Evolutionary conservation across 2,329 filamentous ascomycete genomes (phyloP).

Genomic region (Neurospora sp.): DNA sequence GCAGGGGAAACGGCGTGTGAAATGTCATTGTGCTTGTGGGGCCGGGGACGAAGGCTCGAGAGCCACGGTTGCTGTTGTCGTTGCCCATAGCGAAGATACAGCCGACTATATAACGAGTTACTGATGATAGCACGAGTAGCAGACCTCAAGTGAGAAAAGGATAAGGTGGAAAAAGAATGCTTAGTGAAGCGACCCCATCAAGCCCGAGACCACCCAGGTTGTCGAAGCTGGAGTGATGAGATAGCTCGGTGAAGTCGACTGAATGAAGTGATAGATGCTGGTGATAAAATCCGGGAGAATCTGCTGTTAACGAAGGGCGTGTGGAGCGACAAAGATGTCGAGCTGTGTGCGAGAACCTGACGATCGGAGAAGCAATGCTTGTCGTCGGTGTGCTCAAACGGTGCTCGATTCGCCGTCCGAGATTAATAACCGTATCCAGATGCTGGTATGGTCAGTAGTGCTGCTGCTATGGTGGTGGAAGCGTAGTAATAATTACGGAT

Average conservation of each 20-base stretch:
- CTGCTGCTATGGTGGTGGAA: conserved; percentile 1
- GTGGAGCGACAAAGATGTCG: background rate
- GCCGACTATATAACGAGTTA: background rate
- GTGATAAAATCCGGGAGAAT: background rate
- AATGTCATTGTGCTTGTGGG: conserved; percentile 7
- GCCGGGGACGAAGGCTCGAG: background rate
- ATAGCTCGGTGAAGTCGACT: background rate
- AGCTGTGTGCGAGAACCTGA: background rate
- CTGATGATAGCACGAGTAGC: background rate
- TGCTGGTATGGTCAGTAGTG: conserved; percentile 3
- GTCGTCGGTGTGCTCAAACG: conserved; percentile 1
- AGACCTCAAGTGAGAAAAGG: background rate
- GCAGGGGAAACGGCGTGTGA: conserved; percentile 3
- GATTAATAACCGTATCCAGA: conserved; percentile 3
- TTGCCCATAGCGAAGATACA: conserved; percentile 4
- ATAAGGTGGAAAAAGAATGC: background rate
- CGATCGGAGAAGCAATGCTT: background rate
- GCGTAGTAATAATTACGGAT: conserved; percentile 8
- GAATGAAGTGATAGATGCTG: background rate
- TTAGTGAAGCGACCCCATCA: background rate
- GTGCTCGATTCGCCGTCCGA: conserved; percentile 2
- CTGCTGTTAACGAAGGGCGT: background rate
- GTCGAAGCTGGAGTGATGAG: background rate
- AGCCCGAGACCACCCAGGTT: background rate
- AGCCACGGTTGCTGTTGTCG: conserved; percentile 1